These are phyloP conservation scores for Pittosporum tobira DNA, from an alignment of 129 eudicot species.

Conservation along the genomic window DNA sequence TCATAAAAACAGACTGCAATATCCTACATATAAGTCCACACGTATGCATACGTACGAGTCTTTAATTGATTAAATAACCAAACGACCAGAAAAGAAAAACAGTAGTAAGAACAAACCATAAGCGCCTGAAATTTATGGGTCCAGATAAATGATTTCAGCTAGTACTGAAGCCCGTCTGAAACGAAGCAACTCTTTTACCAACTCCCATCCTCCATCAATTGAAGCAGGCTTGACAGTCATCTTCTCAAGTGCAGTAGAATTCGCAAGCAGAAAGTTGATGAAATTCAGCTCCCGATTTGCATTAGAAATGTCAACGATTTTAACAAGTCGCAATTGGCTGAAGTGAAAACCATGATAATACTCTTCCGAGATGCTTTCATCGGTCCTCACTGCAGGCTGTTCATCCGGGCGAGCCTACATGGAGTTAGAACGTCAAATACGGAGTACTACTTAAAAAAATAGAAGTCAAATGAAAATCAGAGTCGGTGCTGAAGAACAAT, in stretches of 20 bases:
- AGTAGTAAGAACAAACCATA: too few species aligned
- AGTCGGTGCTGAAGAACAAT: neutral
- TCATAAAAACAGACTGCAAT: too few species aligned
- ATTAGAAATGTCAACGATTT: constrained; percentile 56
- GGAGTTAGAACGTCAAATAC: too few species aligned
- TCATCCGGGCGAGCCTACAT: constrained; percentile 80
- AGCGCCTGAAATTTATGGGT: constrained; percentile 26
- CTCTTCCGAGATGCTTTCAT: constrained; percentile 30
- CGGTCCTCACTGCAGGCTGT: constrained; percentile 24
- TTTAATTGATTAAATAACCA: too few species aligned
- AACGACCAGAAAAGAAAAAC: too few species aligned
- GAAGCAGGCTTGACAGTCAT: constrained; percentile 78
- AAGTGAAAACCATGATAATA: constrained; percentile 34
- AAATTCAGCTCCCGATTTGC: constrained; percentile 53
- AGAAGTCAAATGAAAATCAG: neutral
- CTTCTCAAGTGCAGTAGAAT: constrained; percentile 64
- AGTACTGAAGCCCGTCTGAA: constrained; percentile 68
- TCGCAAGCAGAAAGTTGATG: constrained; percentile 67
- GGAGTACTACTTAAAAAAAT: neutral
- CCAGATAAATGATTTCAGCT: constrained; percentile 64
- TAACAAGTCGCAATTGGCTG: constrained; percentile 44
- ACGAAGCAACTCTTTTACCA: constrained; percentile 63
- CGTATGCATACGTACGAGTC: too few species aligned
- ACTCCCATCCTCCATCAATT: constrained; percentile 51
- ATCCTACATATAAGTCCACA: too few species aligned